Evolutionary conservation across 345 rosid species (phyloP).

Genomic region (Citrus australasica): DNA sequence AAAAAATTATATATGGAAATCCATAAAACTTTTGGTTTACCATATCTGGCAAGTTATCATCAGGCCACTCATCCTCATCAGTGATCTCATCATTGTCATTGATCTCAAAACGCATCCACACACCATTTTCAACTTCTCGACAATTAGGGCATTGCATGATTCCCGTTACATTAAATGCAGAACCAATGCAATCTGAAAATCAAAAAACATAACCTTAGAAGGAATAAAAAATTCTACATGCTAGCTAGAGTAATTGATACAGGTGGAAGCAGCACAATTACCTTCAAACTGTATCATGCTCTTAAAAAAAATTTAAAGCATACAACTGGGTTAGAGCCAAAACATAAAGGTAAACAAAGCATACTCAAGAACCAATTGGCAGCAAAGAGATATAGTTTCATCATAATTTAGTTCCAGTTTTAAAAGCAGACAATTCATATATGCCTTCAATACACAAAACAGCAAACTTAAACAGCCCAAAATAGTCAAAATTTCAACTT

Average conservation of each 20-base stretch:
- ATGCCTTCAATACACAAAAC: background rate
- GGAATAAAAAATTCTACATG: background rate
- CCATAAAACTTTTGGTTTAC: background rate
- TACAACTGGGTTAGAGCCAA: background rate
- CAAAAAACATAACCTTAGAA: background rate
- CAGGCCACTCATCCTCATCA: background rate
- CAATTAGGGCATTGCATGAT: conserved; percentile 33
- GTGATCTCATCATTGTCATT: background rate
- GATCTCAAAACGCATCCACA: conserved; percentile 16
- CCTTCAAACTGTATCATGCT: background rate
- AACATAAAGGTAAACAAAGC: background rate
- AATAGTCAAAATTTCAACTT: background rate
- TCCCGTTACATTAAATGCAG: conserved; percentile 22
- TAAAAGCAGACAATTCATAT: background rate
- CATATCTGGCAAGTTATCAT: background rate
- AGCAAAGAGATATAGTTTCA: background rate
- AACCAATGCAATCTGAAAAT: conserved; percentile 31
- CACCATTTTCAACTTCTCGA: conserved; percentile 22
- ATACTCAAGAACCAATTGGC: background rate
- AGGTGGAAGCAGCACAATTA: background rate
- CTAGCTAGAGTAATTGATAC: background rate
- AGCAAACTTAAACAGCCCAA: background rate
- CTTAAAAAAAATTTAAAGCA: background rate
- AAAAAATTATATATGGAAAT: background rate
- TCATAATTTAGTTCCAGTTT: background rate